phyloP scores from a whole-genome alignment of 2,329 filamentous ascomycete species.

The Xylariaceae sp. region DNA sequence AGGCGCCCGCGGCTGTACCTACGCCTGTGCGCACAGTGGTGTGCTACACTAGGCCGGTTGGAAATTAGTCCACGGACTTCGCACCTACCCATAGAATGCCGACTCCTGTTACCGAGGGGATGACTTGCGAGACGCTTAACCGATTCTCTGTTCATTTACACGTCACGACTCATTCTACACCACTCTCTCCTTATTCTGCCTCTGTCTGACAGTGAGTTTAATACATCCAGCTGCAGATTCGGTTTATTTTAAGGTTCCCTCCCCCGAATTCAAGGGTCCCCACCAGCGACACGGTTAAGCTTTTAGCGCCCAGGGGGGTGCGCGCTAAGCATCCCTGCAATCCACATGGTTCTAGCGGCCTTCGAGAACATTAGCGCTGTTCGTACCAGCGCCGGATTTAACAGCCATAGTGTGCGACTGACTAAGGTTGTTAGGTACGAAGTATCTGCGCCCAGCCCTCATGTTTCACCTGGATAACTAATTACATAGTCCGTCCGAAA shows the following conservation, averaged over 20 bases:
- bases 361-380: slow-evolving; percentile 13
- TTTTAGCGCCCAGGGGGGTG: slow-evolving; percentile 5
- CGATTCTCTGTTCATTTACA: not conserved
- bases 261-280: not conserved
- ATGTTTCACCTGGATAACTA: too few species aligned
- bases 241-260: not conserved
- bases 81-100: not conserved
- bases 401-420: not conserved
- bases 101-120: not conserved
- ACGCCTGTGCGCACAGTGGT: not conserved
- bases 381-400: too few species aligned
- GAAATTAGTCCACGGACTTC: too few species aligned
- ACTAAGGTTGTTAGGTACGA: too few species aligned
- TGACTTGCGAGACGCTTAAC: not conserved
- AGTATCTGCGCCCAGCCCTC: too few species aligned
- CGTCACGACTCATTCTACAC: too few species aligned
- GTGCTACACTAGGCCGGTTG: not conserved
- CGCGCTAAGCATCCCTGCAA: slow-evolving; percentile 10
- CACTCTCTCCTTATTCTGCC: too few species aligned
- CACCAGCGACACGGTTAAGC: not conserved
- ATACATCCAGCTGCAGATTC: not conserved
- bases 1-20: too few species aligned
- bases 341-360: slow-evolving; percentile 22
- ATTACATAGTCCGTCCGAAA: too few species aligned
- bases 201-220: too few species aligned